Evolutionary conservation across 495 filamentous ascomycete species (phyloP).

Genomic region (Aspergillus egyptiacus): DNA sequence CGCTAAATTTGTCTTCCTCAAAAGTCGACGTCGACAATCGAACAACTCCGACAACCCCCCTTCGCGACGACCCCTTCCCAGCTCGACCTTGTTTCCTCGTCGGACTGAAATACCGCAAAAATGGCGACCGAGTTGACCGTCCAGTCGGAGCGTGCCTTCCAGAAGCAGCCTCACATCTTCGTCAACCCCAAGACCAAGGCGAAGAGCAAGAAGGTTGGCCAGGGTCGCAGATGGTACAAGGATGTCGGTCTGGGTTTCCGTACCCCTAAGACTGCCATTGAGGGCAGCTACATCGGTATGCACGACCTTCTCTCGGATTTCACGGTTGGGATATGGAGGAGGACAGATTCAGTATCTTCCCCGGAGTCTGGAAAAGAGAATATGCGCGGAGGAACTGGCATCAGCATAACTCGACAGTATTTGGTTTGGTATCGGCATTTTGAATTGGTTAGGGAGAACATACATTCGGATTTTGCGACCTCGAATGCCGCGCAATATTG

Average conservation of each 20-base stretch:
- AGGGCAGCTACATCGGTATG: conserved; percentile 98
- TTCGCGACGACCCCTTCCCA: conserved; percentile 30
- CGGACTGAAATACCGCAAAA: conserved; percentile 56
- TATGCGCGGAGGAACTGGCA: conserved; percentile 1
- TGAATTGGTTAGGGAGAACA: conserved; percentile 1
- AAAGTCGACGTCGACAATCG: conserved; percentile 38
- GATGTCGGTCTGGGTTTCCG: conserved; percentile 98
- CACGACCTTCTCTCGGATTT: conserved; percentile 26
- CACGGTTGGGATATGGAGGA: conserved; percentile 17
- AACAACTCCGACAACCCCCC: conserved; percentile 26
- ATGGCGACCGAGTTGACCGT: conserved; percentile 98
- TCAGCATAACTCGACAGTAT: neutral
- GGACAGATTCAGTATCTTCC: conserved; percentile 16
- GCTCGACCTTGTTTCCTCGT: conserved; percentile 39
- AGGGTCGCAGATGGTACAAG: conserved; percentile 98
- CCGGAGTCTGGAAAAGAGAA: conserved; percentile 24
- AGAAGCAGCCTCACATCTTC: conserved; percentile 99
- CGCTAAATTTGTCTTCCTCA: conserved; percentile 39
- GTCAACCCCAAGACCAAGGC: conserved; percentile 82
- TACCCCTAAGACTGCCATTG: conserved; percentile 95
- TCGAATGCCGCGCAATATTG: neutral
- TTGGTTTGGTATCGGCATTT: neutral
- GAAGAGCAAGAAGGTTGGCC: conserved; percentile 78
- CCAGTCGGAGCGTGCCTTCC: conserved; percentile 96
- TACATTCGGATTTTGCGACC: neutral